phyloP scores from a whole-genome alignment of 148 eudicot species.

The Silene latifolia region DNA sequence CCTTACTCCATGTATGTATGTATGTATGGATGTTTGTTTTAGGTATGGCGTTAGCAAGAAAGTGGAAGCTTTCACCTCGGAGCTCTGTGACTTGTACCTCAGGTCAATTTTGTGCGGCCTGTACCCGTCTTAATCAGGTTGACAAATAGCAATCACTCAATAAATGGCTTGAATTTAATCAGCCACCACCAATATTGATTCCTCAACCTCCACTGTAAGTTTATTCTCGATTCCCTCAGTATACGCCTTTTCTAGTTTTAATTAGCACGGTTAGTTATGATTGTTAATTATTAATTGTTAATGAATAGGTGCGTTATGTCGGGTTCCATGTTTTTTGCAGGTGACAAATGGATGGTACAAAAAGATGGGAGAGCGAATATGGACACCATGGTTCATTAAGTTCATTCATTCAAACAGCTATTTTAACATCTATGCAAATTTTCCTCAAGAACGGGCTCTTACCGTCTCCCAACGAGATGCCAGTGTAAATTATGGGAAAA shows the following conservation, averaged over 20 bases:
- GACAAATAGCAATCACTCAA: no score
- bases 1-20: no score
- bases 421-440: conserved; percentile 82
- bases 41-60: conserved; percentile 87
- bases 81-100: conserved; percentile 76
- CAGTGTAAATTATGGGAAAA: conserved; percentile 89
- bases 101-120: conserved; percentile 42
- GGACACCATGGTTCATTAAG: conserved; percentile 99
- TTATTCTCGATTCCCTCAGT: no score
- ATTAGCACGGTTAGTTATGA: no score
- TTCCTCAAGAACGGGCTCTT: conserved; percentile 70
- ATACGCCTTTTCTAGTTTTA: no score
- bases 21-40: not conserved
- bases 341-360: conserved; percentile 97
- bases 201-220: no score
- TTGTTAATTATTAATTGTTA: no score
- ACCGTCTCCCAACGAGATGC: conserved; percentile 85
- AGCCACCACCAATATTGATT: no score
- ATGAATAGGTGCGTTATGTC: no score
- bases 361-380: conserved; percentile 86
- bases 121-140: no score
- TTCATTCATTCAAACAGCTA: conserved; percentile 79
- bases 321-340: conserved; percentile 30
- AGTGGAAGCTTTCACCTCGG: conserved; percentile 71
- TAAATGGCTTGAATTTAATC: no score